phyloP scores from a whole-genome alignment of 495 filamentous ascomycete genomes.

The Jackrogersella minutella region DNA sequence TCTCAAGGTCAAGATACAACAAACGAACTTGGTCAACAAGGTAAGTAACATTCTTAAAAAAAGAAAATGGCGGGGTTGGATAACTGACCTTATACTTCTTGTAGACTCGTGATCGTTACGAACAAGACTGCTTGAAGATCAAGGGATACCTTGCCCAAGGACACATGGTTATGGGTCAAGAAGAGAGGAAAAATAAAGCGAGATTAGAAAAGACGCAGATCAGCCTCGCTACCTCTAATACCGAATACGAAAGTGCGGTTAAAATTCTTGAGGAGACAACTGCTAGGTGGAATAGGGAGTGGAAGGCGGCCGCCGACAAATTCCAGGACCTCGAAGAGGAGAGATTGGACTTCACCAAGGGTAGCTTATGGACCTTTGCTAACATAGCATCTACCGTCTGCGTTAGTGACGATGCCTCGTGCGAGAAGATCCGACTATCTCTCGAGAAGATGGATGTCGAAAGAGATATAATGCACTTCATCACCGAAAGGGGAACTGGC shows the following conservation, averaged over 20 bases:
- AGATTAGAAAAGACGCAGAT: slow-evolving; percentile 99
- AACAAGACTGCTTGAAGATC: slow-evolving; percentile 97
- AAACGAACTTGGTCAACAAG: slow-evolving; percentile 92
- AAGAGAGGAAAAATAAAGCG: slow-evolving; percentile 98
- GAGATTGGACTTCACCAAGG: slow-evolving; percentile 94
- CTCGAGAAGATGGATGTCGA: slow-evolving; percentile 96
- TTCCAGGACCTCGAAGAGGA: slow-evolving; percentile 99
- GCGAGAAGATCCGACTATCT: slow-evolving; percentile 95
- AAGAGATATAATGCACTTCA: slow-evolving; percentile 91
- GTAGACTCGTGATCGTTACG: slow-evolving; percentile 88
- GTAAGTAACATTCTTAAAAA: slow-evolving; percentile 50
- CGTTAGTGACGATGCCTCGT: slow-evolving; percentile 96
- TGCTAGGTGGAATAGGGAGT: slow-evolving; percentile 94
- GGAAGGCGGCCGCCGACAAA: slow-evolving; percentile 98
- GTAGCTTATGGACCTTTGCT: slow-evolving; percentile 95
- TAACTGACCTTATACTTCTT: slow-evolving; percentile 40
- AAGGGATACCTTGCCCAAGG: slow-evolving; percentile 98
- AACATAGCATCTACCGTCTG: slow-evolving; percentile 99
- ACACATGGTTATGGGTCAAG: slow-evolving; percentile 99
- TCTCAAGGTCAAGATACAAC: slow-evolving; percentile 89
- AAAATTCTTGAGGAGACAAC: slow-evolving; percentile 97
- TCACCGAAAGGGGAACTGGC: slow-evolving; percentile 87
- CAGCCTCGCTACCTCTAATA: slow-evolving; percentile 85
- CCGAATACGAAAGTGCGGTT: slow-evolving; percentile 91
- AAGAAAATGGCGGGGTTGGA: neutral